Evolutionary conservation across 139 green algal genomes (phyloP).

Genomic region (Coelastrella sp.): DNA sequence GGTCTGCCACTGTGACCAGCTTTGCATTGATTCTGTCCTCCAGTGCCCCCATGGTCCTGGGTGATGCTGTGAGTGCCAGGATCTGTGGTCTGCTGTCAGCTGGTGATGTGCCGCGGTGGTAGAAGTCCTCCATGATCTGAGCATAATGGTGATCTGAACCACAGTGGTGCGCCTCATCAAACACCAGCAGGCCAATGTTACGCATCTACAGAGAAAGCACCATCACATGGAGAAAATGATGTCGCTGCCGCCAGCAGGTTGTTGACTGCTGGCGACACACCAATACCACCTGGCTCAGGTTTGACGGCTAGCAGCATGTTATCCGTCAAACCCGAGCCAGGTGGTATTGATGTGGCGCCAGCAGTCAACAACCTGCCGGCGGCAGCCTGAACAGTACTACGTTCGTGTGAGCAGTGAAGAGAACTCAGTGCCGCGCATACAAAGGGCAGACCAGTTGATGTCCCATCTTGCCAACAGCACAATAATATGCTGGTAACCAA

Average conservation of each 20-base stretch:
- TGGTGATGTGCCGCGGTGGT: neutral
- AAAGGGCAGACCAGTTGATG: too few species aligned
- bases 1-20: constrained; percentile 2
- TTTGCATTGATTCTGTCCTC: constrained; percentile 23
- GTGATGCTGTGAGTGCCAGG: constrained; percentile 43
- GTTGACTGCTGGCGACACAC: too few species aligned
- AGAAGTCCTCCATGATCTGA: constrained; percentile 50
- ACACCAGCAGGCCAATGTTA: constrained; percentile 31
- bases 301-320: too few species aligned
- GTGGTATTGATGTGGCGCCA: too few species aligned
- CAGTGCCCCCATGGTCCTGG: neutral
- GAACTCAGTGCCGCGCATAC: neutral
- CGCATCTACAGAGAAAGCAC: constrained; percentile 19
- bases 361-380: too few species aligned
- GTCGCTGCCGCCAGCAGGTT: neutral
- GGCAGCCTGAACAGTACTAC: neutral
- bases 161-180: constrained; percentile 54
- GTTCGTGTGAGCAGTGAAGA: neutral
- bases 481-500: neutral
- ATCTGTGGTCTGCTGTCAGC: constrained; percentile 26
- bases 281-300: too few species aligned
- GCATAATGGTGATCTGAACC: constrained; percentile 33
- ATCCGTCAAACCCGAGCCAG: too few species aligned
- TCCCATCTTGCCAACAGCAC: neutral
- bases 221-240: neutral